Evolutionary conservation across 2,329 filamentous ascomycete species (phyloP).

Genomic region (Bretziella fagacearum): DNA sequence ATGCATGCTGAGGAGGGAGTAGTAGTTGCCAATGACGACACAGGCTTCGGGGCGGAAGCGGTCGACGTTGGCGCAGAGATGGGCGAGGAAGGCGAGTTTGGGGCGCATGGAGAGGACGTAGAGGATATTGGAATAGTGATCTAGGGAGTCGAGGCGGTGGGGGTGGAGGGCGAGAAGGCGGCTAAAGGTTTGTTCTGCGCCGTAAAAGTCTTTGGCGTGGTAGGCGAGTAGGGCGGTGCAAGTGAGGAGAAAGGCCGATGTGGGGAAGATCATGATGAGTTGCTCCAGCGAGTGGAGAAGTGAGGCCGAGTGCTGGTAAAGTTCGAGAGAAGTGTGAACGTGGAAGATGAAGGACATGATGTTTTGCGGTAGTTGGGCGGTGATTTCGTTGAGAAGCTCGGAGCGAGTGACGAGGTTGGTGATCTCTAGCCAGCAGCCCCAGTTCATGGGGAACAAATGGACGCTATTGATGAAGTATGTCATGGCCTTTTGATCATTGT

Average conservation of each 20-base stretch:
- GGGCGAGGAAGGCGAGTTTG: constrained; percentile 81
- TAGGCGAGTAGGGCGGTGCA: constrained; percentile 79
- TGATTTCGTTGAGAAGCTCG: constrained; percentile 65
- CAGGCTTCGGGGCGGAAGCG: constrained; percentile 95
- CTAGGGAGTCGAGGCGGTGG: constrained; percentile 68
- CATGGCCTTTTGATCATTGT: constrained; percentile 72
- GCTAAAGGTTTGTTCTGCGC: constrained; percentile 52
- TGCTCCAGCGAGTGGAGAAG: constrained; percentile 50
- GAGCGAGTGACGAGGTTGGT: constrained; percentile 60
- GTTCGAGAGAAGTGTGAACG: constrained; percentile 73
- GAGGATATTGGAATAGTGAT: constrained; percentile 93
- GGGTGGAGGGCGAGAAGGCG: constrained; percentile 61
- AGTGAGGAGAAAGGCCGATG: constrained; percentile 75
- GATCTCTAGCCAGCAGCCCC: constrained; percentile 93
- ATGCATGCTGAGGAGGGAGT: constrained; percentile 81
- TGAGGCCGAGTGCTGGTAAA: constrained; percentile 68
- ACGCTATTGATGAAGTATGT: constrained; percentile 79
- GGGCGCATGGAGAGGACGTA: constrained; percentile 81
- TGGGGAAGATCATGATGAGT: constrained; percentile 70
- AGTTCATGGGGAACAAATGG: constrained; percentile 83
- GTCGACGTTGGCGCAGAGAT: constrained; percentile 78
- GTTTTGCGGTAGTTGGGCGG: constrained; percentile 63
- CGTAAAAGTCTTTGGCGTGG: constrained; percentile 67
- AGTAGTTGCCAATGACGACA: constrained; percentile 94
- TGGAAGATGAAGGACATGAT: constrained; percentile 92